Evolutionary conservation across 2,329 filamentous ascomycete genomes (phyloP).

Genomic region (Fusarium anguioides): DNA sequence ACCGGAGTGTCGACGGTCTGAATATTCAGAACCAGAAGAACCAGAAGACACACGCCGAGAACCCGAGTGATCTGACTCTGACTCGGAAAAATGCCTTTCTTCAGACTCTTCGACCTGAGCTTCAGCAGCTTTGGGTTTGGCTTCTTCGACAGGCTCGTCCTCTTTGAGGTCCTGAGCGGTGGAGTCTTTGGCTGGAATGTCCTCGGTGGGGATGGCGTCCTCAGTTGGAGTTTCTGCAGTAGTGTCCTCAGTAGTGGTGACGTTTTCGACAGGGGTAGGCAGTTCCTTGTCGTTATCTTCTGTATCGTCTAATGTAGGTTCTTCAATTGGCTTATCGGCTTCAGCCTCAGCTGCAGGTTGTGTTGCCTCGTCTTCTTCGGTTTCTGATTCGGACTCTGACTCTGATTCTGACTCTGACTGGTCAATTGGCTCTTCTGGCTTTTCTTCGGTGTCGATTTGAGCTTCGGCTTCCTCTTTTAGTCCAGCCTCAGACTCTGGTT

Average conservation of each 20-base stretch:
- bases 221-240: slow-evolving; percentile 15
- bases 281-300: slow-evolving; percentile 18
- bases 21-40: slow-evolving; percentile 38
- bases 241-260: slow-evolving; percentile 18
- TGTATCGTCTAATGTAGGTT: slow-evolving; percentile 17
- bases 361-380: slow-evolving; percentile 6
- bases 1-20: slow-evolving; percentile 54
- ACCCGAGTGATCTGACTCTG: slow-evolving; percentile 30
- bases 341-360: slow-evolving; percentile 7
- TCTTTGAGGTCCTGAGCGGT: slow-evolving; percentile 15
- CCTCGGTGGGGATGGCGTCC: slow-evolving; percentile 10
- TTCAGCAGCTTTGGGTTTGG: slow-evolving; percentile 13
- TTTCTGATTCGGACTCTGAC: background rate
- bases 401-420: slow-evolving; percentile 5
- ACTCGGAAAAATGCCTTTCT: slow-evolving; percentile 30
- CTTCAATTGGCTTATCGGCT: slow-evolving; percentile 1
- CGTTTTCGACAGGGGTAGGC: slow-evolving; percentile 19
- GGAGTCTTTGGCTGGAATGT: slow-evolving; percentile 14
- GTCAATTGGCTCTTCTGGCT: slow-evolving; percentile 7
- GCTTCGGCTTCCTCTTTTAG: slow-evolving; percentile 3
- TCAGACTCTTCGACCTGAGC: slow-evolving; percentile 20
- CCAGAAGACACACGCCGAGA: slow-evolving; percentile 41
- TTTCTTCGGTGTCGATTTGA: slow-evolving; percentile 6
- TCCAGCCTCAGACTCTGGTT: slow-evolving; percentile 4
- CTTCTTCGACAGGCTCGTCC: slow-evolving; percentile 12